Evolutionary conservation across 2,329 filamentous ascomycete species (phyloP), one percentile per base, ranked within the genome.

Genomic region (Trichophyton benhamiae): DNA sequence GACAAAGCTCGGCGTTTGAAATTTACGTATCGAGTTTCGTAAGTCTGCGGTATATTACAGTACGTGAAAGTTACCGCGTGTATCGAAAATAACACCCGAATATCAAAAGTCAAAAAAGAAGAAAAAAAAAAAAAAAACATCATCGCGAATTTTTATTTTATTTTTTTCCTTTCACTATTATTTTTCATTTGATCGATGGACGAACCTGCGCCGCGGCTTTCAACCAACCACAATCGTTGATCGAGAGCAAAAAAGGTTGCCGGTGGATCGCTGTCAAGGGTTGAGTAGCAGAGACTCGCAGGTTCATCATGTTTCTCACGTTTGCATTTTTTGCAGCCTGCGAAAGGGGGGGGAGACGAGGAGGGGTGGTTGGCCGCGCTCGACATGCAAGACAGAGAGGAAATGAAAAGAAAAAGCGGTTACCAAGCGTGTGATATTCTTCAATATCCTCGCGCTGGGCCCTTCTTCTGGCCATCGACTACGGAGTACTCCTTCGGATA

Each of bases 131-230:
- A 33, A 13, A 3, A 36, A 33, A 11, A 55, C 7, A 33, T 4
- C 22, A 27, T 25, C 25, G 11, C 9, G 49, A n/a, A 9, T 15
- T n/a, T 55, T 33, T 36, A 27, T 49, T 15, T 7, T 49, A 11
- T 49, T 17, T 48, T 22, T 17, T 48, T 48, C 15, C 5, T 48
- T 48, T 48, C 17, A 20, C 20, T 33, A 30, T 55, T 55, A 33
- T n/a, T 8, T 55, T 55, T 36, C 8, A 27, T n/a, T 52, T 52
- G 22, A 25, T 25, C 49, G 27, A 36, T 20, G 15, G 8, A 36
- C n/a, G 25, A 22, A 55, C 30, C 49, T 55, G 55, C 44, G 58
- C 58, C 58, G 58, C 58, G 58, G 58, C 58, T 59, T 59, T 59
- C 41, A 49, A 49, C 58, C 58, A 59, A 59, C 25, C 42, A 49